A percentile compares a stretch with the other conserved stretches of the same genome.
Conservation (phyloP, 345 rosid genomes). For the Brassica incana region DNA sequence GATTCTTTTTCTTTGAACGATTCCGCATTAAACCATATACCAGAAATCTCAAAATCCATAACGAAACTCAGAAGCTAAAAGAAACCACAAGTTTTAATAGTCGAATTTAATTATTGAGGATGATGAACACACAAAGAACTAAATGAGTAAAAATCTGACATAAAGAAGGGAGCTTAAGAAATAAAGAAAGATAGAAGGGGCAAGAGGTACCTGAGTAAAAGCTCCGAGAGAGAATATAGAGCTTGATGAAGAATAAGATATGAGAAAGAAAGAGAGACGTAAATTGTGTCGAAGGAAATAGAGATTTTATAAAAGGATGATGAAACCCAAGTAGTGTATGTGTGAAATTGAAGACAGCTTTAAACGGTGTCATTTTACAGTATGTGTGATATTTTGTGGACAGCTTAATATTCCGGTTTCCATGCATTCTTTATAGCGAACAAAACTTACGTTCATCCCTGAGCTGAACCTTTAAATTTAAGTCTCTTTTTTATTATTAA, state of each 20-base stretch:
- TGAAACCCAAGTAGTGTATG: conserved; percentile 17
- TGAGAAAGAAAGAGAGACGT: no score
- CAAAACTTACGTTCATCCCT: no score
- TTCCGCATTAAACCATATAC: conserved; percentile 5
- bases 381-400: conserved; percentile 31
- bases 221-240: neutral
- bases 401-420: conserved; percentile 27
- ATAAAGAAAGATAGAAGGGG: neutral
- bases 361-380: conserved; percentile 35
- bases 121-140: no score
- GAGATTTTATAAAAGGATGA: conserved; percentile 25
- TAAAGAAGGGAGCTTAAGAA: neutral
- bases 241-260: no score
- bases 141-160: no score
- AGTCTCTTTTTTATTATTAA: no score
- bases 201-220: conserved; percentile 18
- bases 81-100: neutral
- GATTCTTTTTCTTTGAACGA: neutral
- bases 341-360: conserved; percentile 35
- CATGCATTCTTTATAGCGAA: neutral
- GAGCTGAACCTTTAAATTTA: no score
- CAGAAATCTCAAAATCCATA: neutral
- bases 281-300: neutral
- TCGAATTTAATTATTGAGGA: no score
- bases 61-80: neutral